These are phyloP conservation scores for Vanrija humicola DNA, from an alignment of 1,284 basidiomycete species.

Conservation along the genomic window DNA sequence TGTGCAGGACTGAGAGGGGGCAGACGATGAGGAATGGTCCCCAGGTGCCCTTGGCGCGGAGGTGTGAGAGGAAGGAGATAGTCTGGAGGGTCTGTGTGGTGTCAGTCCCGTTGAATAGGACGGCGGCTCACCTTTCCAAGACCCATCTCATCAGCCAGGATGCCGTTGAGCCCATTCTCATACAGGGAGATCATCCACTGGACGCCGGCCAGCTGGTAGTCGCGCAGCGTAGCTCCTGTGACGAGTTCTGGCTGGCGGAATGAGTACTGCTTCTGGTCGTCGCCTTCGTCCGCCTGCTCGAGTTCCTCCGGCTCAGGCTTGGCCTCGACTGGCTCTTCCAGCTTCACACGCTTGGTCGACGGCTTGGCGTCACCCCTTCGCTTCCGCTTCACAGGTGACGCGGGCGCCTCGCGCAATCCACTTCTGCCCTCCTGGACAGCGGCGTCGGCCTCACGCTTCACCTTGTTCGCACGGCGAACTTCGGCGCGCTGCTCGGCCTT, in stretches of 20 bases:
- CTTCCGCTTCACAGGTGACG: neutral
- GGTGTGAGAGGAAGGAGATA: constrained; percentile 85
- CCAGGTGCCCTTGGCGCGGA: constrained; percentile 69
- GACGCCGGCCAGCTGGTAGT: constrained; percentile 90
- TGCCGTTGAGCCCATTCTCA: constrained; percentile 91
- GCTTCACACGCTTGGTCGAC: constrained; percentile 22
- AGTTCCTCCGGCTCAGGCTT: neutral
- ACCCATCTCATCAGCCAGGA: constrained; percentile 81
- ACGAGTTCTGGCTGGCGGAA: constrained; percentile 69
- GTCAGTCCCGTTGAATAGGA: neutral
- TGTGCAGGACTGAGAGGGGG: constrained; percentile 85
- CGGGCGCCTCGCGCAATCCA: neutral
- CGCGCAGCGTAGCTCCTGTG: constrained; percentile 77
- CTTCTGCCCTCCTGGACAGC: constrained; percentile 4
- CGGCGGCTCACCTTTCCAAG: constrained; percentile 63
- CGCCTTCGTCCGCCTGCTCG: constrained; percentile 1
- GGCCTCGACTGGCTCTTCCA: constrained; percentile 13
- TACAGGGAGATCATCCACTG: constrained; percentile 95
- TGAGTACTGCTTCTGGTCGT: constrained; percentile 35
- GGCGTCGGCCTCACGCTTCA: constrained; percentile 29
- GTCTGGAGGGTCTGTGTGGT: constrained; percentile 75
- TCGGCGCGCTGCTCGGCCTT: constrained; percentile 41
- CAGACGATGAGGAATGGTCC: constrained; percentile 86
- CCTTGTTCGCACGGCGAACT: constrained; percentile 44
- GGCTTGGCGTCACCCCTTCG: constrained; percentile 3